A percentile compares a stretch with the other conserved stretches of the same genome.
Conservation (phyloP, 1,139 yeast genomes). For the Dujonia santamariae region DNA sequence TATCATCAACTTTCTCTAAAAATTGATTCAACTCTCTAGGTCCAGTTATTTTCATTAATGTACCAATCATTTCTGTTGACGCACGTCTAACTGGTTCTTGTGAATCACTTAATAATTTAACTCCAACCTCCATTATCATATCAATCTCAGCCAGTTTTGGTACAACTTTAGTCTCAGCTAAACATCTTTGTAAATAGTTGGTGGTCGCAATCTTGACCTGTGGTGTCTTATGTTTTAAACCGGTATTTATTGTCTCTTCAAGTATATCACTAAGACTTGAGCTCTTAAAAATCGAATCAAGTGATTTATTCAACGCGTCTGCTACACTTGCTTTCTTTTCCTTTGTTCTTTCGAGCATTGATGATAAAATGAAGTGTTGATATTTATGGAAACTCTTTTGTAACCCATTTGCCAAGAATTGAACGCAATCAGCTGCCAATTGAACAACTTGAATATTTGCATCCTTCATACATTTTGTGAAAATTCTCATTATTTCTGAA, state of each 20-base stretch:
- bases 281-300: constrained; percentile 58
- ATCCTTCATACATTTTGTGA: constrained; percentile 80
- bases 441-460: constrained; percentile 89
- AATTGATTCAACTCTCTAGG: constrained; percentile 60
- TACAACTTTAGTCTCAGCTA: constrained; percentile 45
- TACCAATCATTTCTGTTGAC: constrained; percentile 78
- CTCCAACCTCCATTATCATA: constrained; percentile 50
- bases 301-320: constrained; percentile 62
- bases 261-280: constrained; percentile 57
- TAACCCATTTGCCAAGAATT: constrained; percentile 64
- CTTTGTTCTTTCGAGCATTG: constrained; percentile 78
- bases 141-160: constrained; percentile 59
- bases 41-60: constrained; percentile 78
- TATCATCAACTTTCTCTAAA: constrained; percentile 71
- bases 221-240: constrained; percentile 78
- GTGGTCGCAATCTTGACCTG: constrained; percentile 73
- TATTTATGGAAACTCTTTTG: constrained; percentile 55
- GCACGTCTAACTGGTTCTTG: constrained; percentile 82
- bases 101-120: constrained; percentile 71
- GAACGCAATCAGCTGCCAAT: constrained; percentile 69
- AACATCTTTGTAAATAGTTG: constrained; percentile 61
- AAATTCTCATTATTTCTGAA: constrained; percentile 51
- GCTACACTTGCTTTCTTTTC: constrained; percentile 82
- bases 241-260: constrained; percentile 56
- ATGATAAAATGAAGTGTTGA: constrained; percentile 49